These are phyloP conservation scores for Paecilomyces formosus DNA, from an alignment of 2,329 filamentous ascomycete genomes.

Conservation along the genomic window DNA sequence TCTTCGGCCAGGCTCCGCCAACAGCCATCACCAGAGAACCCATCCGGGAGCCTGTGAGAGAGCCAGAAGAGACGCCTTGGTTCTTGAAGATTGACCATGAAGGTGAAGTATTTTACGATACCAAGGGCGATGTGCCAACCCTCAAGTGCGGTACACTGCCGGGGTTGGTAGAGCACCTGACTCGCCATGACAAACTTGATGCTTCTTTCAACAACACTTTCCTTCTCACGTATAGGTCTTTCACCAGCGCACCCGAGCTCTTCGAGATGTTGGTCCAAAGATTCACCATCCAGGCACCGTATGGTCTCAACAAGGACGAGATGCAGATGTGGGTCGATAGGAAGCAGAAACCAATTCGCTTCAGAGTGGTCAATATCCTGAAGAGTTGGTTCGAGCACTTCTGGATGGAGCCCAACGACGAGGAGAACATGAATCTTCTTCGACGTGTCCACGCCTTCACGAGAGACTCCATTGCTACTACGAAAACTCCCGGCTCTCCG, in stretches of 20 bases:
- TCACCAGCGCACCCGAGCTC: constrained; percentile 81
- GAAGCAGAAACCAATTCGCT: constrained; percentile 93
- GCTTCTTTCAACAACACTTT: constrained; percentile 97
- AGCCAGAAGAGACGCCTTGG: constrained; percentile 70
- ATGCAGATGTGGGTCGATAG: constrained; percentile 83
- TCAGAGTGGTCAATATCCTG: constrained; percentile 93
- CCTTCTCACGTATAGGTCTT: constrained; percentile 91
- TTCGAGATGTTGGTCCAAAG: constrained; percentile 88
- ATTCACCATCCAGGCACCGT: constrained; percentile 86
- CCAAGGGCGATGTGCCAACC: constrained; percentile 64
- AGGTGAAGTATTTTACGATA: constrained; percentile 81
- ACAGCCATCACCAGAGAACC: constrained; percentile 30
- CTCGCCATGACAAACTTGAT: constrained; percentile 89
- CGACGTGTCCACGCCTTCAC: constrained; percentile 86
- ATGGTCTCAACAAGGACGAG: constrained; percentile 66
- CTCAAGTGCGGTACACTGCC: constrained; percentile 85
- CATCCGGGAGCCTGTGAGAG: constrained; percentile 36
- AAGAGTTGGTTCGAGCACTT: constrained; percentile 98
- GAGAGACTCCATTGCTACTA: constrained; percentile 83
- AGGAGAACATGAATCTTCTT: constrained; percentile 77
- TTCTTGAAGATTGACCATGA: constrained; percentile 84
- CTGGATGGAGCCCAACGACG: constrained; percentile 94
- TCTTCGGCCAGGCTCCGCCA: constrained; percentile 41
- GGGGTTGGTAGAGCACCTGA: constrained; percentile 88
- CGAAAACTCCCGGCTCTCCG: constrained; percentile 80